phyloP scores from a whole-genome alignment of 116 monocot species.

The Dioscorea cayenensis region DNA sequence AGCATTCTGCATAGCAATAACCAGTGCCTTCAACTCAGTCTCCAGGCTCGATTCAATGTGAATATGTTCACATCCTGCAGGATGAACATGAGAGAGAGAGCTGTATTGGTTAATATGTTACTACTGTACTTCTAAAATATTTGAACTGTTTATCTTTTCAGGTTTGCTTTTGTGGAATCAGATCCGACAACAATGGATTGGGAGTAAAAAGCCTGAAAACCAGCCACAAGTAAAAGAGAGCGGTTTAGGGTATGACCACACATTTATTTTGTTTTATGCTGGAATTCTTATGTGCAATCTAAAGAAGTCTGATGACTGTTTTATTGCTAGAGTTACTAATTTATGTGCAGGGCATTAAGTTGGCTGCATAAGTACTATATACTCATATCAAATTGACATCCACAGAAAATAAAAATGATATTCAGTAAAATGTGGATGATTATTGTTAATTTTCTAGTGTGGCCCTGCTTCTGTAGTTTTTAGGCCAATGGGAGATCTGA shows the following conservation, averaged over 20 bases:
- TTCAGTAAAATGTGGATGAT: no score
- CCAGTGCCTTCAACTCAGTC: no score
- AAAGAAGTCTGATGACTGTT: not conserved
- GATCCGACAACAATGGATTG: conserved; percentile 81
- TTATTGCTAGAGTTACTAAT: not conserved
- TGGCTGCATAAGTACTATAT: no score
- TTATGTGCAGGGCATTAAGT: not conserved
- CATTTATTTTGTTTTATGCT: not conserved
- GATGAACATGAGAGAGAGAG: not conserved
- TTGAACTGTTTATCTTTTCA: conserved; percentile 9
- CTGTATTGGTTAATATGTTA: not conserved
- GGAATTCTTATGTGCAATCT: not conserved
- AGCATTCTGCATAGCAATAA: no score
- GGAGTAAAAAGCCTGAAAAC: conserved; percentile 38
- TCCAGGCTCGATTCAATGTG: no score
- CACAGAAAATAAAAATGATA: no score
- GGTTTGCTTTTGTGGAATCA: conserved; percentile 91
- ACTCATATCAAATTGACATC: no score
- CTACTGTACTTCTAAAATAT: not conserved
- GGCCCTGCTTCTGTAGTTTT: no score
- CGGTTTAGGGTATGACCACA: conserved; percentile 58
- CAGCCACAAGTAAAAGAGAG: conserved; percentile 52
- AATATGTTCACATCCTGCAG: no score
- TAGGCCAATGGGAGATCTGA: no score
- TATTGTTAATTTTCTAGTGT: no score